A percentile compares a stretch with the other conserved stretches of the same genome.
Evolutionary conservation across 2,329 filamentous ascomycete genomes (phyloP).

Genomic region (Colletotrichum brevisporum): DNA sequence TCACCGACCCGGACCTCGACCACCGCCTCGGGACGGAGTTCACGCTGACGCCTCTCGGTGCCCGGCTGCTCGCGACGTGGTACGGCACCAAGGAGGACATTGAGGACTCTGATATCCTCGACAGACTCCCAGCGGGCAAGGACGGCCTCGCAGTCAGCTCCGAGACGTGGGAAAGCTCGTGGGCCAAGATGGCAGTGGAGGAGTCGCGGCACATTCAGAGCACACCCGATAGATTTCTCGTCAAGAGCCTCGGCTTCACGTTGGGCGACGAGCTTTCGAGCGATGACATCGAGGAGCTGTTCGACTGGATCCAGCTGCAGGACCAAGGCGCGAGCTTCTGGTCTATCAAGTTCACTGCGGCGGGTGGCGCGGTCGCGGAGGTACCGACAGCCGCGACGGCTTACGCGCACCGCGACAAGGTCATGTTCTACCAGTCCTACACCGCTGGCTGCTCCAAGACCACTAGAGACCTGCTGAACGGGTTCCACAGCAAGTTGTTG

Average conservation of each 20-base stretch:
- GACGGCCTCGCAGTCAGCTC: slow-evolving; percentile 55
- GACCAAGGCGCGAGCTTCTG: slow-evolving; percentile 63
- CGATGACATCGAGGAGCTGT: slow-evolving; percentile 58
- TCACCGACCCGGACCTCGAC: slow-evolving; percentile 62
- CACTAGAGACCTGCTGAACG: slow-evolving; percentile 37
- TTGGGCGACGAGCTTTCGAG: slow-evolving; percentile 57
- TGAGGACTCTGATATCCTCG: slow-evolving; percentile 56
- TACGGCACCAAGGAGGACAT: slow-evolving; percentile 67
- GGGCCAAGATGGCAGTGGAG: slow-evolving; percentile 59
- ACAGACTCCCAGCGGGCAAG: slow-evolving; percentile 53
- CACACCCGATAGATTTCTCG: slow-evolving; percentile 60
- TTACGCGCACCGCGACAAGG: slow-evolving; percentile 68
- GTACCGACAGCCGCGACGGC: slow-evolving; percentile 64
- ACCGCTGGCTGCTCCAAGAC: slow-evolving; percentile 58
- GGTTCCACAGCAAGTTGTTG: slow-evolving; percentile 8
- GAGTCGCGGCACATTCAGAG: slow-evolving; percentile 58
- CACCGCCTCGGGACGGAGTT: slow-evolving; percentile 65
- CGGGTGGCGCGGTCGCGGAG: slow-evolving; percentile 67
- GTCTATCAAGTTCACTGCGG: slow-evolving; percentile 69
- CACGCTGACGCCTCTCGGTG: slow-evolving; percentile 60
- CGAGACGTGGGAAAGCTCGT: slow-evolving; percentile 69
- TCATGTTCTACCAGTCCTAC: slow-evolving; percentile 70
- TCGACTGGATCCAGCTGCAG: slow-evolving; percentile 61
- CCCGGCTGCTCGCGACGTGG: slow-evolving; percentile 66
- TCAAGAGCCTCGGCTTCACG: slow-evolving; percentile 64